Evolutionary conservation across 768 basidiomycete species (phyloP).

Genomic region (Kwoniella dejecticola): DNA sequence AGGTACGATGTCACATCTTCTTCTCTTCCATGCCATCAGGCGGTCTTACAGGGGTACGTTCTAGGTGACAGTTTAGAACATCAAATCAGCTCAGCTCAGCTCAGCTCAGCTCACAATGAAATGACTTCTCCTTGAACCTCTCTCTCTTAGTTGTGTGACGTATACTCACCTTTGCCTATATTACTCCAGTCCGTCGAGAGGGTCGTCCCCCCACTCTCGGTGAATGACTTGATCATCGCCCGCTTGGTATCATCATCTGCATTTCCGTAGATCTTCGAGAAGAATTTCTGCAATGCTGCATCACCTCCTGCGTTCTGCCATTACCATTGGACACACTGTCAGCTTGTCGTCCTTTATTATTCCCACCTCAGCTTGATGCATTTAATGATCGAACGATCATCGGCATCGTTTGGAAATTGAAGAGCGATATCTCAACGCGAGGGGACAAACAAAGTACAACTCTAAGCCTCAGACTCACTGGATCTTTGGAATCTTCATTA

Average conservation of each 20-base stretch:
- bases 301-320: slow-evolving; percentile 92
- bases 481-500: slow-evolving; percentile 60
- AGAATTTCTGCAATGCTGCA: slow-evolving; percentile 78
- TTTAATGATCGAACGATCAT: too few relatives aligned
- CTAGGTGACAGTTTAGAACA: too few relatives aligned
- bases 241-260: slow-evolving; percentile 87
- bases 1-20: slow-evolving; percentile 58
- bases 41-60: slow-evolving; percentile 66
- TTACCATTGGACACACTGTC: too few relatives aligned
- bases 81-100: too few relatives aligned
- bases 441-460: not conserved
- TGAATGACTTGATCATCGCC: slow-evolving; percentile 98
- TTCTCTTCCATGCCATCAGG: slow-evolving; percentile 83
- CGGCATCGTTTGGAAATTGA: slow-evolving; percentile 47
- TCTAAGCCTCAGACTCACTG: slow-evolving; percentile 20
- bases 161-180: slow-evolving; percentile 64
- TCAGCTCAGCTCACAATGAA: too few relatives aligned
- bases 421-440: not conserved
- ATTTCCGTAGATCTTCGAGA: slow-evolving; percentile 76
- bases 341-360: too few relatives aligned
- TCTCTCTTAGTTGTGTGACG: too few relatives aligned
- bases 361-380: too few relatives aligned
- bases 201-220: slow-evolving; percentile 91
- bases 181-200: slow-evolving; percentile 96
- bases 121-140: too few relatives aligned